Percentiles rank a stretch among this genome's conserved stretches.
phyloP scores from a whole-genome alignment of 2,329 filamentous ascomycete genomes.

The Trichoderma cornu-damae region DNA sequence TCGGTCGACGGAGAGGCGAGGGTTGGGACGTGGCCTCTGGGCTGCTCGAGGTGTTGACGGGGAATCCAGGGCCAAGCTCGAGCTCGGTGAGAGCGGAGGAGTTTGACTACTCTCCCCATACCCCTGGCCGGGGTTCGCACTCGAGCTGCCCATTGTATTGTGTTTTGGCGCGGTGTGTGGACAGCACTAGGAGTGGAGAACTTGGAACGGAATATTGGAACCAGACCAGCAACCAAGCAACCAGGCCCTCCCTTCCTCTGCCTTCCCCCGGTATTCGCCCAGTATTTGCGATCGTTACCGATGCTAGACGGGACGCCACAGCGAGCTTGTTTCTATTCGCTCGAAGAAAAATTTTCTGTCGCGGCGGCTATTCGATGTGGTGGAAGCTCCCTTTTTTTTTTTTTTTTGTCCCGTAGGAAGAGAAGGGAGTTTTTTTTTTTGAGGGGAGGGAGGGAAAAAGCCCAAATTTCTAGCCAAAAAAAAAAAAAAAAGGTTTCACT shows the following conservation, averaged over 20 bases:
- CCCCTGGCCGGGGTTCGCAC: conserved; percentile 18
- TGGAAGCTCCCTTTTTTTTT: background rate
- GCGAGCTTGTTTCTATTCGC: background rate
- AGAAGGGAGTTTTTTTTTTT: background rate
- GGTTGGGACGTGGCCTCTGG: conserved; percentile 21
- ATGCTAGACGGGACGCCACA: conserved; percentile 10
- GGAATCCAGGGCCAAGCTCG: conserved; percentile 15
- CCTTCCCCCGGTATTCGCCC: conserved; percentile 12
- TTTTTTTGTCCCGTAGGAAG: background rate
- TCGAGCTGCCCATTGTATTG: conserved; percentile 17
- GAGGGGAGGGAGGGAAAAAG: too few relatives aligned
- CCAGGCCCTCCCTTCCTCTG: too few relatives aligned
- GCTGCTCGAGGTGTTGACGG: conserved; percentile 17
- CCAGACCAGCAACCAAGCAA: conserved; percentile 15
- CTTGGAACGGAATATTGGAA: conserved; percentile 17
- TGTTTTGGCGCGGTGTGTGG: conserved; percentile 15
- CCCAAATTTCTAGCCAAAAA: too few relatives aligned
- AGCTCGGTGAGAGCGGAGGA: conserved; percentile 14
- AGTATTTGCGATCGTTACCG: conserved; percentile 13
- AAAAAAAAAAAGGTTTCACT: too few relatives aligned
- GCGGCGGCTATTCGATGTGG: background rate
- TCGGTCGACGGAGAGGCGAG: conserved; percentile 22
- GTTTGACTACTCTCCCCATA: conserved; percentile 14
- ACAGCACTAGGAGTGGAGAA: conserved; percentile 5
- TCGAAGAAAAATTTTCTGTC: background rate